These are phyloP conservation scores for Macrophomina pseudophaseolina DNA, from an alignment of 2,329 filamentous ascomycete genomes.

Conservation along the genomic window DNA sequence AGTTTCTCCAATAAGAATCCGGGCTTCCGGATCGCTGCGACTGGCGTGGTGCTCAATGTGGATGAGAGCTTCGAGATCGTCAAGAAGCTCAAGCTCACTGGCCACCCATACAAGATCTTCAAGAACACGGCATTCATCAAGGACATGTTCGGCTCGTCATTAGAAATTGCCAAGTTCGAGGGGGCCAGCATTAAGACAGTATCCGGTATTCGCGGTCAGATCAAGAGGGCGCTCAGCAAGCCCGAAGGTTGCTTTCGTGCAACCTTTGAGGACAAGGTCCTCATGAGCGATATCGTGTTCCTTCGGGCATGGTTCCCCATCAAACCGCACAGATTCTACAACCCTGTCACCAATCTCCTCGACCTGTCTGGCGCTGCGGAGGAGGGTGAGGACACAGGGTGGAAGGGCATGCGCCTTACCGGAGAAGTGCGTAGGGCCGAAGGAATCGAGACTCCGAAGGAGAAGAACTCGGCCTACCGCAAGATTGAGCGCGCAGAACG, in stretches of 20 bases:
- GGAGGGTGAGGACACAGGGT: conserved; percentile 53
- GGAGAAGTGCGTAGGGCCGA: conserved; percentile 84
- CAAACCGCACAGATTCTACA: conserved; percentile 95
- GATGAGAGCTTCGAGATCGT: conserved; percentile 97
- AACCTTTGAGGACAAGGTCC: conserved; percentile 97
- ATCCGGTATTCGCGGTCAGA: conserved; percentile 92
- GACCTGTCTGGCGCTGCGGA: conserved; percentile 52
- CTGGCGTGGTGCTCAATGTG: conserved; percentile 89
- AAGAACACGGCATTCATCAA: conserved; percentile 99
- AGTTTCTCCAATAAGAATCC: conserved; percentile 82
- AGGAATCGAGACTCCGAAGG: conserved; percentile 75
- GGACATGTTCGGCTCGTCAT: conserved; percentile 92
- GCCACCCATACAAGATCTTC: conserved; percentile 95
- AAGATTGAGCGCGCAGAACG: conserved; percentile 58
- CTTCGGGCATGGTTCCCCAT: conserved; percentile 96
- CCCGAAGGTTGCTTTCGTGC: conserved; percentile 96
- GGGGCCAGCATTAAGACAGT: conserved; percentile 95
- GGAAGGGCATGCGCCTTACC: conserved; percentile 92
- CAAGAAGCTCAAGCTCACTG: conserved; percentile 98
- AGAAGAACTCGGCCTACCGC: conserved; percentile 86
- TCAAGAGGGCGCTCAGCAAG: conserved; percentile 92
- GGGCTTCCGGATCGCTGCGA: conserved; percentile 92
- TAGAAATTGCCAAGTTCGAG: conserved; percentile 98
- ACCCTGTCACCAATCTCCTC: conserved; percentile 90
- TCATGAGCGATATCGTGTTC: conserved; percentile 97